Conservation (phyloP, 192 early-diverging fungal genomes). For the Coemansia erecta region DNA sequence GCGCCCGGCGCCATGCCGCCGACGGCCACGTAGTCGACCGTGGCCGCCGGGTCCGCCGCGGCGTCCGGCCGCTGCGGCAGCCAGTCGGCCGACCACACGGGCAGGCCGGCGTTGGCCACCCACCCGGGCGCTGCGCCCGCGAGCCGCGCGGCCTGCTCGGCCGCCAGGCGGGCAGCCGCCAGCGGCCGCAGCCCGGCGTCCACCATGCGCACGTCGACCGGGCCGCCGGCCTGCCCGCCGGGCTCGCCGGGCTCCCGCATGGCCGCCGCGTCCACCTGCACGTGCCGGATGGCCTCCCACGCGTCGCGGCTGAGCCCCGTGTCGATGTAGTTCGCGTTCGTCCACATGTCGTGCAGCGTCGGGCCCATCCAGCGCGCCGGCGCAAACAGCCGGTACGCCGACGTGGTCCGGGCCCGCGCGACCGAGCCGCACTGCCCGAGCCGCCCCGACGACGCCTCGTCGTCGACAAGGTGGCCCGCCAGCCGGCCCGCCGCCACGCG, state of each 20-base stretch:
- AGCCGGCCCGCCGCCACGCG: too few species aligned
- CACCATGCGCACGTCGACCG: background rate
- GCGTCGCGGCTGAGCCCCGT: conserved; percentile 15
- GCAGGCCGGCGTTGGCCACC: conserved; percentile 20
- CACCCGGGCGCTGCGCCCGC: background rate
- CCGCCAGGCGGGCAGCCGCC: background rate
- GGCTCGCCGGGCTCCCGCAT: background rate
- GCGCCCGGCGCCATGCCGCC: conserved; percentile 19
- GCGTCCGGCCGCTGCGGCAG: conserved; percentile 10
- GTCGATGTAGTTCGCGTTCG: conserved; percentile 29
- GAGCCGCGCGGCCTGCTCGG: background rate
- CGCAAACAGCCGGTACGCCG: background rate
- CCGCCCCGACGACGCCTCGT: too few species aligned
- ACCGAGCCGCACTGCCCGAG: too few species aligned
- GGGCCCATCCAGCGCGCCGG: conserved; percentile 19
- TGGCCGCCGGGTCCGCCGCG: background rate
- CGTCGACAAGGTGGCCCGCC: too few species aligned
- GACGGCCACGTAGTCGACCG: conserved; percentile 22
- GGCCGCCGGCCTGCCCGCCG: background rate
- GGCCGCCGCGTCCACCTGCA: background rate
- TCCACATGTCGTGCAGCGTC: background rate
- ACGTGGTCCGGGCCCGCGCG: too few species aligned
- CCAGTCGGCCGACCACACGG: conserved; percentile 34
- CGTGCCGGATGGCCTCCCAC: conserved; percentile 19
- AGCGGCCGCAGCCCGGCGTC: background rate